A percentile compares a stretch with the other conserved stretches of the same genome.
These are phyloP conservation scores for Aspergillus ostianus DNA, from an alignment of 495 filamentous ascomycete species.

Conservation along the genomic window DNA sequence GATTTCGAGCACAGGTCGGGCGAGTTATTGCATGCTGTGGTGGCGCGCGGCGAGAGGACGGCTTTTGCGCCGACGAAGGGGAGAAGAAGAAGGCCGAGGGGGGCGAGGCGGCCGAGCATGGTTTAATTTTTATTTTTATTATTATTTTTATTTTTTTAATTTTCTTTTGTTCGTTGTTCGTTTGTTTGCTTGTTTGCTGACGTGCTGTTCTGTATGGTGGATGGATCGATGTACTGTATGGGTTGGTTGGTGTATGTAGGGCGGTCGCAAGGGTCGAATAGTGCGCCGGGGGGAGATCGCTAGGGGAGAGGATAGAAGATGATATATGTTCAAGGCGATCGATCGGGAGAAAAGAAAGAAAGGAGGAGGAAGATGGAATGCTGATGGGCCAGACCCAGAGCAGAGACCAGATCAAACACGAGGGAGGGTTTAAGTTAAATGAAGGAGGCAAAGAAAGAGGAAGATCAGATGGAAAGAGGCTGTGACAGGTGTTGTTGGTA, in stretches of 20 bases:
- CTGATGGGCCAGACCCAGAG: neutral
- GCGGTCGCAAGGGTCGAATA: neutral
- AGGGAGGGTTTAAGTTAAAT: neutral
- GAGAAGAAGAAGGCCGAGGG: slow-evolving; percentile 36
- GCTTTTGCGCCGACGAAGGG: slow-evolving; percentile 31
- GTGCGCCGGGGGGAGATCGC: too few species aligned
- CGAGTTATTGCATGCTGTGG: slow-evolving; percentile 60
- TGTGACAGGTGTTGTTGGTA: too few species aligned
- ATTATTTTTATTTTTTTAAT: too few species aligned
- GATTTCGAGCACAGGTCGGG: slow-evolving; percentile 56
- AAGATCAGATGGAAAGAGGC: neutral
- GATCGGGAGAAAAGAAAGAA: too few species aligned
- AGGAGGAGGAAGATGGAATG: neutral
- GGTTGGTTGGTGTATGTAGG: too few species aligned
- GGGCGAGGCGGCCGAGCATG: slow-evolving; percentile 28
- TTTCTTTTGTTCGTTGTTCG: too few species aligned
- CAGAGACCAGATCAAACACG: neutral
- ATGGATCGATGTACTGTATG: too few species aligned
- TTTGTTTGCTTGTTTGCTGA: neutral
- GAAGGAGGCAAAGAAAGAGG: neutral
- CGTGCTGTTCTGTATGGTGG: neutral
- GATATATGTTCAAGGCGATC: too few species aligned
- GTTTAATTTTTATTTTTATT: too few species aligned
- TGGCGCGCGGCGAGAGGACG: slow-evolving; percentile 27
- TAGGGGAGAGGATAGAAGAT: too few species aligned